Conservation (phyloP, 768 basidiomycete species). For the Inosperma sp. region DNA sequence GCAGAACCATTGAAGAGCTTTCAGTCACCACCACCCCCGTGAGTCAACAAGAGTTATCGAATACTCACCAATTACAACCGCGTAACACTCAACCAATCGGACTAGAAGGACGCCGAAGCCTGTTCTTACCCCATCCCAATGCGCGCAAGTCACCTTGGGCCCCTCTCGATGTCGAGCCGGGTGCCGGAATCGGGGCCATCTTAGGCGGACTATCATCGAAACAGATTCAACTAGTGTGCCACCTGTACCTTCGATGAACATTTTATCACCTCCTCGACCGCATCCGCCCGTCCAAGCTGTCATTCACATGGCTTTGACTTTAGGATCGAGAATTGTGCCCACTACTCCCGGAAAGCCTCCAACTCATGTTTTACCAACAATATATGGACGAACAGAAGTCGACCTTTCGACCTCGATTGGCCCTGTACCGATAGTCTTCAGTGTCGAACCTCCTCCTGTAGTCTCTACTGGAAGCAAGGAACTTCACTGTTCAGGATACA, state of each 20-base stretch:
- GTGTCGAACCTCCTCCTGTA: constrained; percentile 41
- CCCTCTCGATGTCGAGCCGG: not conserved
- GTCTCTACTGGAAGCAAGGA: no score
- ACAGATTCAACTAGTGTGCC: not conserved
- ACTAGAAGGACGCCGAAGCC: constrained; percentile 26
- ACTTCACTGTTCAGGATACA: no score
- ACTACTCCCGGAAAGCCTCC: constrained; percentile 17
- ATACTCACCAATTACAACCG: no score
- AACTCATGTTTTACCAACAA: constrained; percentile 42
- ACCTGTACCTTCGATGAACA: not conserved
- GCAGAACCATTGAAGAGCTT: no score
- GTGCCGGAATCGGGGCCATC: not conserved
- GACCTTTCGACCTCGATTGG: constrained; percentile 48
- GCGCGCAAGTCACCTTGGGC: constrained; percentile 38
- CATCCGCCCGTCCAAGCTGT: constrained; percentile 16
- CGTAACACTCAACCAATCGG: no score
- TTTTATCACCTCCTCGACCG: not conserved
- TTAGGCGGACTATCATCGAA: no score
- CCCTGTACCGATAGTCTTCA: constrained; percentile 61
- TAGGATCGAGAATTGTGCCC: constrained; percentile 10
- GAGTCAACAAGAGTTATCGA: not conserved
- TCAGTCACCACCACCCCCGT: no score
- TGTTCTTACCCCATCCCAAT: constrained; percentile 45
- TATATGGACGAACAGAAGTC: constrained; percentile 53
- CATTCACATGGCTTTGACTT: constrained; percentile 29